These are phyloP conservation scores for Recurvomyces mirabilis DNA, from an alignment of 495 filamentous ascomycete genomes.

Conservation along the genomic window DNA sequence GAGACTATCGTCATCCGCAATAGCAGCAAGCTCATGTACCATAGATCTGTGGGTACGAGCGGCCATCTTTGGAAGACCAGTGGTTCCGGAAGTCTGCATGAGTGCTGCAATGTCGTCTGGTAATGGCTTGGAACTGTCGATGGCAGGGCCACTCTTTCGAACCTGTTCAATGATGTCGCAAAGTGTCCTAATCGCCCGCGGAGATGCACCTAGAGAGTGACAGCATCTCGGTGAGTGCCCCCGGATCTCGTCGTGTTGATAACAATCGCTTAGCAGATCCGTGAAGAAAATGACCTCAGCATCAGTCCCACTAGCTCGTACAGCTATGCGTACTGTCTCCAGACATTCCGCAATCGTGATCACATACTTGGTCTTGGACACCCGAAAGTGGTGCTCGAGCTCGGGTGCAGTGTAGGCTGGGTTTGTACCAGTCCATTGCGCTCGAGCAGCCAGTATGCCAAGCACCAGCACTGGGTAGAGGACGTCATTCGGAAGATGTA, in stretches of 20 bases:
- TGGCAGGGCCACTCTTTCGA: too few relatives aligned
- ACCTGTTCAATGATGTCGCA: too few relatives aligned
- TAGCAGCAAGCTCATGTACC: slow-evolving; percentile 11
- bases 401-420: slow-evolving; percentile 22
- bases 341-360: slow-evolving; percentile 14
- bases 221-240: background rate
- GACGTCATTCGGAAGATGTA: slow-evolving; percentile 22
- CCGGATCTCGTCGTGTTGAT: too few relatives aligned
- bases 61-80: slow-evolving; percentile 32
- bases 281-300: slow-evolving; percentile 15
- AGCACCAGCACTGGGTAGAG: slow-evolving; percentile 23
- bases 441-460: slow-evolving; percentile 15
- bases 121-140: too few relatives aligned
- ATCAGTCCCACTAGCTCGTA: background rate
- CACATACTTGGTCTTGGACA: slow-evolving; percentile 14
- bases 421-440: slow-evolving; percentile 23
- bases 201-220: background rate
- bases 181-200: background rate
- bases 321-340: slow-evolving; percentile 4
- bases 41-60: slow-evolving; percentile 14
- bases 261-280: too few relatives aligned
- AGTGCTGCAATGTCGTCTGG: slow-evolving; percentile 8
- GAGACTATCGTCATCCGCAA: slow-evolving; percentile 4
- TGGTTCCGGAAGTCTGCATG: slow-evolving; percentile 28
- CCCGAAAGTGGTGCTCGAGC: slow-evolving; percentile 20